Percentiles rank a stretch among this genome's conserved stretches.
phyloP scores from a whole-genome alignment of 2,329 filamentous ascomycete species.

The Penicillium sp. region DNA sequence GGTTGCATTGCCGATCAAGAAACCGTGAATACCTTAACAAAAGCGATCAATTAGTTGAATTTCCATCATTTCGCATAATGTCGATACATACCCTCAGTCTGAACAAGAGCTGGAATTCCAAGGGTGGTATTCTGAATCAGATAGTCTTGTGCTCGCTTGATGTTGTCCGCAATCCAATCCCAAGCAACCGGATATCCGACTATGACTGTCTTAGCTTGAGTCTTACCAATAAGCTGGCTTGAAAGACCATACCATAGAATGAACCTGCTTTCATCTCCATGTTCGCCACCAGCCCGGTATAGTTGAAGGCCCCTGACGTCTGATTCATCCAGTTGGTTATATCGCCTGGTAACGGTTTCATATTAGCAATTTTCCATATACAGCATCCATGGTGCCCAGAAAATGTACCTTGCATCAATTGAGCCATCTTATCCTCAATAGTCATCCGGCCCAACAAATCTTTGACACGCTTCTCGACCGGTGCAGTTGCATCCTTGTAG shows the following conservation, averaged over 20 bases:
- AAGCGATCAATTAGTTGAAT: background rate
- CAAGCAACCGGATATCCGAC: slow-evolving; percentile 69
- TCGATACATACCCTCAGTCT: slow-evolving; percentile 62
- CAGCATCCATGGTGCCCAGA: background rate
- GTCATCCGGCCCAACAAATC: slow-evolving; percentile 75
- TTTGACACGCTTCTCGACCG: slow-evolving; percentile 65
- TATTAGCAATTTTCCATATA: background rate
- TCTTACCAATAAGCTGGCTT: too few relatives aligned
- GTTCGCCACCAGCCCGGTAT: slow-evolving; percentile 67
- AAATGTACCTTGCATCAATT: slow-evolving; percentile 61
- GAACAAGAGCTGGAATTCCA: slow-evolving; percentile 73
- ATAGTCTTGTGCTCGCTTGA: slow-evolving; percentile 70
- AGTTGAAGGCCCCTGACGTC: slow-evolving; percentile 68
- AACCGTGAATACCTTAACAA: slow-evolving; percentile 63
- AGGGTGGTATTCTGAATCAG: slow-evolving; percentile 66
- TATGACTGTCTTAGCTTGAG: slow-evolving; percentile 10
- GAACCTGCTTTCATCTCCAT: slow-evolving; percentile 68
- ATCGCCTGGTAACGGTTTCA: slow-evolving; percentile 55
- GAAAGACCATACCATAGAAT: slow-evolving; percentile 57
- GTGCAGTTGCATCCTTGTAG: slow-evolving; percentile 67
- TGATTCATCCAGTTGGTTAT: slow-evolving; percentile 73
- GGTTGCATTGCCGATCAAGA: slow-evolving; percentile 72
- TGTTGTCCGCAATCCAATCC: slow-evolving; percentile 64
- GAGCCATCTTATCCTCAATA: slow-evolving; percentile 71
- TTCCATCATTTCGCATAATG: too few relatives aligned